These are phyloP conservation scores for Talaromyces verruculosus DNA, from an alignment of 2,329 filamentous ascomycete genomes.

Conservation along the genomic window DNA sequence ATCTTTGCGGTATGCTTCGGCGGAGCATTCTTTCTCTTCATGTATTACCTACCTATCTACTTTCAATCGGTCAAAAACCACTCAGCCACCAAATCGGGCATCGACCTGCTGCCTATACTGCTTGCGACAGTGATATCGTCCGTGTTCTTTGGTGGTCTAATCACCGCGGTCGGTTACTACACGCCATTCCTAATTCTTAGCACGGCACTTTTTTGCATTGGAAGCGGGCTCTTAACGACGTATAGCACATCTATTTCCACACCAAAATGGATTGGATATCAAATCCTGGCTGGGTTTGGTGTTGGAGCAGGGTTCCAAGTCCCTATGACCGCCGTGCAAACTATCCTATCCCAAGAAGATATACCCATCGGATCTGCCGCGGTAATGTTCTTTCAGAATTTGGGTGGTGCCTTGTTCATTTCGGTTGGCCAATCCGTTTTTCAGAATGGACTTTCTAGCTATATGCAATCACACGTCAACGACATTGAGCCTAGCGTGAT, in stretches of 20 bases:
- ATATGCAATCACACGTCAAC: conserved; percentile 22
- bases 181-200: conserved; percentile 31
- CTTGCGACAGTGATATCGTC: conserved; percentile 33
- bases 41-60: conserved; percentile 52
- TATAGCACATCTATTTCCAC: conserved; percentile 23
- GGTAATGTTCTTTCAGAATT: conserved; percentile 32
- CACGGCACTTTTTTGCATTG: conserved; percentile 25
- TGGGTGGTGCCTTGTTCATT: conserved; percentile 35
- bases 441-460: conserved; percentile 29
- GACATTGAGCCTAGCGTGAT: conserved; percentile 9
- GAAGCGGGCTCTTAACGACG: conserved; percentile 25
- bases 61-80: conserved; percentile 44
- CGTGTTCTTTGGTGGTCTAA: conserved; percentile 29
- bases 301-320: conserved; percentile 29
- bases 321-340: conserved; percentile 30
- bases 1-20: conserved; percentile 40
- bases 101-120: conserved; percentile 47
- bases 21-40: conserved; percentile 38
- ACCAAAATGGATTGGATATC: conserved; percentile 34
- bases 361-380: conserved; percentile 30
- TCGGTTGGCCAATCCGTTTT: conserved; percentile 33
- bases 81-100: conserved; percentile 39
- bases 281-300: conserved; percentile 32
- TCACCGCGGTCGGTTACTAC: conserved; percentile 30
- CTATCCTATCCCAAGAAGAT: conserved; percentile 28